Evolutionary conservation across 2,329 filamentous ascomycete species (phyloP).

Genomic region (Venturia carpophila): DNA sequence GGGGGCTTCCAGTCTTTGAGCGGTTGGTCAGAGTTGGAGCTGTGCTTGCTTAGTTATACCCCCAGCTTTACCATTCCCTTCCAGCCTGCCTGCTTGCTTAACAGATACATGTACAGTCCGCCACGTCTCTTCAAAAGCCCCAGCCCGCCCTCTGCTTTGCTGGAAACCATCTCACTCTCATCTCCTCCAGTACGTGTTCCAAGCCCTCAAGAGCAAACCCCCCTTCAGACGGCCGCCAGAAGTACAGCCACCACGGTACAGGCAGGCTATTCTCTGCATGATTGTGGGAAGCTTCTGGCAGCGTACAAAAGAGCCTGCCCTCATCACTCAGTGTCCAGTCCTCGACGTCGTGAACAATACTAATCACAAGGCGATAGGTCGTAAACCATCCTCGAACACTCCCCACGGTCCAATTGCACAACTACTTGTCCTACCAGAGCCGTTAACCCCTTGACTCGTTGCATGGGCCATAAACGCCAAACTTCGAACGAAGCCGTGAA

Average conservation of each 20-base stretch:
- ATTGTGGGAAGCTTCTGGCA: constrained; percentile 1
- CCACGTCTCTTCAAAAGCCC: background rate
- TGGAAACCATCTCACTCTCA: background rate
- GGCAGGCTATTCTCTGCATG: background rate
- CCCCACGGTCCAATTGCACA: background rate
- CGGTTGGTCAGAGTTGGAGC: background rate
- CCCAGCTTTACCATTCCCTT: background rate
- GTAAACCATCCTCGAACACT: background rate
- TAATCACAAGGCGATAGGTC: background rate
- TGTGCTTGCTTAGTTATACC: background rate
- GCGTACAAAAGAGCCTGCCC: background rate
- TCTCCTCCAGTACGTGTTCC: background rate
- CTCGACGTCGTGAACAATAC: background rate
- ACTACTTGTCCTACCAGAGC: background rate
- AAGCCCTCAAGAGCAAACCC: background rate
- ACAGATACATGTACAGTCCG: background rate
- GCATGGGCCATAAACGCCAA: constrained; percentile 3
- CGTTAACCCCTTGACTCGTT: background rate
- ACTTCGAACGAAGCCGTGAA: background rate
- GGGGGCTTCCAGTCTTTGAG: background rate
- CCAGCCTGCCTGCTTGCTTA: background rate
- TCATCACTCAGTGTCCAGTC: background rate
- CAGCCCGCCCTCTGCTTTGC: background rate
- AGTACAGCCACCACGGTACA: background rate
- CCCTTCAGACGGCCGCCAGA: background rate